Evolutionary conservation across 2,329 filamentous ascomycete genomes (phyloP).

Genomic region (Exophiala bonariae): DNA sequence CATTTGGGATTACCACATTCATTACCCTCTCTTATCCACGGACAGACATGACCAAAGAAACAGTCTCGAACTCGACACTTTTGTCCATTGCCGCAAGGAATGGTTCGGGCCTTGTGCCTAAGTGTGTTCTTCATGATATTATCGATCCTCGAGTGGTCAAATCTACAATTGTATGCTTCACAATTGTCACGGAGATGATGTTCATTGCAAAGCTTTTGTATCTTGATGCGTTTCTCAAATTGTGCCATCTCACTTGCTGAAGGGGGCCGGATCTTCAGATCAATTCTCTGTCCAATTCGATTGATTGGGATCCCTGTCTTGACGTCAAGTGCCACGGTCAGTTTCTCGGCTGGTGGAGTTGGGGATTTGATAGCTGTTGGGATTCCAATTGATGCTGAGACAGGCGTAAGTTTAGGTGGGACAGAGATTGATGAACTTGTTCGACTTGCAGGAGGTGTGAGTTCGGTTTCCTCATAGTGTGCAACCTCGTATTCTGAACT

Average conservation of each 20-base stretch:
- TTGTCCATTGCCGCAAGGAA: slow-evolving; percentile 42
- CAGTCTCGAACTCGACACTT: slow-evolving; percentile 47
- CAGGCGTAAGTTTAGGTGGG: slow-evolving; percentile 8
- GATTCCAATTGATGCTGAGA: slow-evolving; percentile 9
- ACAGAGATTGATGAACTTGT: slow-evolving; percentile 13
- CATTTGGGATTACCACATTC: slow-evolving; percentile 22
- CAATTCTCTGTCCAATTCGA: slow-evolving; percentile 48
- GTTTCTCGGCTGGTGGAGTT: slow-evolving; percentile 11
- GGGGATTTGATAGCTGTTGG: slow-evolving; percentile 7
- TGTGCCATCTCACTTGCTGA: slow-evolving; percentile 37
- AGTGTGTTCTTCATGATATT: slow-evolving; percentile 42
- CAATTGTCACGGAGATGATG: slow-evolving; percentile 42
- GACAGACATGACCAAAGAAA: slow-evolving; percentile 44
- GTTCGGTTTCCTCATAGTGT: slow-evolving; percentile 1
- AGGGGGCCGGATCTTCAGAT: slow-evolving; percentile 41
- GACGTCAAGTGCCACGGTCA: slow-evolving; percentile 5
- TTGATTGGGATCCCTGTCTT: slow-evolving; percentile 46
- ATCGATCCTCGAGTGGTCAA: slow-evolving; percentile 48
- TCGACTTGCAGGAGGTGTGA: slow-evolving; percentile 8
- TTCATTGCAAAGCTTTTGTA: slow-evolving; percentile 51
- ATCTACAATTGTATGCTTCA: slow-evolving; percentile 37
- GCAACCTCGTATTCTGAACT: background rate
- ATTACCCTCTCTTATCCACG: slow-evolving; percentile 16
- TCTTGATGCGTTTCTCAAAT: slow-evolving; percentile 40
- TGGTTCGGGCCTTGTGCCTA: slow-evolving; percentile 45